Base-by-base conservation (phyloP, 2,329 filamentous ascomycete species). In the Fusarium verticillioides region DNA sequence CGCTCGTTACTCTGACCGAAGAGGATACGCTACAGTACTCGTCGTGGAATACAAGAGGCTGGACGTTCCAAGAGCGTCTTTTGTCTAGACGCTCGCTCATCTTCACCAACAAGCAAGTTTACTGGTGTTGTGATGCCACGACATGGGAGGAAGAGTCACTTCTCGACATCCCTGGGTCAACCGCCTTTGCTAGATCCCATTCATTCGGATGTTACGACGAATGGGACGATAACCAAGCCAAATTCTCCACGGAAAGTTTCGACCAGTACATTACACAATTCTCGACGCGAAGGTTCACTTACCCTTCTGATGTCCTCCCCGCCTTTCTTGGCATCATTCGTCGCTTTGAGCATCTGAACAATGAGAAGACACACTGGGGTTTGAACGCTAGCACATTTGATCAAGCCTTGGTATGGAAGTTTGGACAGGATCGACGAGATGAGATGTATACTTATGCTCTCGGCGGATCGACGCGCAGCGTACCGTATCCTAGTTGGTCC, bases 71-170 rank as follows among this genome's bases (percentile, higher is more conserved):
- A 36, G 70, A 72, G 32, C 46, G 60, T 0, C 56, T 69, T 26
- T 23, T 72, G 0, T 73, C 70, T 10, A 43, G 69, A 4, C 69
- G 70, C 15, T 23, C 47, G 16, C 42, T 73, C 1, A 60, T 72
- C 5, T 62, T 73, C 9, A 72, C 69, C 7, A 26, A 50, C 5
- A 62, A 49, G 3, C 69, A 72, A 7, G 52, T 66, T 16, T 73
- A 72, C 19, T 73, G 70, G 69, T 37, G 44, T 3, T 73, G 70
- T 5, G 60, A 47, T 13, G 23, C 16, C 4, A 60, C 36, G 2
- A 72, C 53, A 13, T 73, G 69, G 70, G 69, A 72, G 13, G 70
- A 73, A 21, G 70, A 72, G 15, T 66, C 42, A 16, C 53, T 73
- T 16, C 36, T 73, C 0, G 70, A 73, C 13, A 18, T 34, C 21